Conservation (phyloP, 257 asterid genomes). For the Solanum sparsipilum region DNA sequence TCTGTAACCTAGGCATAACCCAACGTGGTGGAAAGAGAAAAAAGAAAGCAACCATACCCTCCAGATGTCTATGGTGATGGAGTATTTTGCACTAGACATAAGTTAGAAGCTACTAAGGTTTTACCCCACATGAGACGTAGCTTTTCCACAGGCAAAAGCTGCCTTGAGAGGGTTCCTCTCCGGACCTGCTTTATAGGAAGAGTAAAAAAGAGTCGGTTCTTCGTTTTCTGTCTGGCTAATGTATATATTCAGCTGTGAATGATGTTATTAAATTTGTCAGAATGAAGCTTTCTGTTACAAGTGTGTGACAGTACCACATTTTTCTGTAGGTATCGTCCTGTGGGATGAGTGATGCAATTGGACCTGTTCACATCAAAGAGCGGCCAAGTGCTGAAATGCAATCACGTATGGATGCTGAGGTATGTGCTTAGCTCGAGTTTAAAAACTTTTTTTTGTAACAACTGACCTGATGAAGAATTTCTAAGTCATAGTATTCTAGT, state of each 20-base stretch:
- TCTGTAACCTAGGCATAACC: background rate
- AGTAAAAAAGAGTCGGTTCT: background rate
- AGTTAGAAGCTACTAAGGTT: background rate
- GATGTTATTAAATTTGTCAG: background rate
- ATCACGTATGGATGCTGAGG: conserved; percentile 92
- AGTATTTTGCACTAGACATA: background rate
- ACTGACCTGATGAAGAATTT: background rate
- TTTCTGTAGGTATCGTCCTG: conserved; percentile 55
- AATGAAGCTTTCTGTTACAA: background rate
- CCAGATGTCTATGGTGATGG: background rate
- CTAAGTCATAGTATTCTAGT: background rate
- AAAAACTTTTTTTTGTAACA: background rate
- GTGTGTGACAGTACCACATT: background rate
- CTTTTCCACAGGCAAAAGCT: background rate
- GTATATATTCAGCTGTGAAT: background rate
- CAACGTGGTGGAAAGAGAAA: background rate
- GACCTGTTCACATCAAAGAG: conserved; percentile 88
- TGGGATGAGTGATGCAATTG: conserved; percentile 95
- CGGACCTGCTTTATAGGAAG: background rate
- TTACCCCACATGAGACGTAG: background rate
- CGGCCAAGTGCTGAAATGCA: conserved; percentile 95
- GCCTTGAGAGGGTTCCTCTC: background rate
- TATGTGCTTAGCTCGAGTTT: conserved; percentile 14
- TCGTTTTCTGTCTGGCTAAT: background rate
- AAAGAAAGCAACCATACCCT: background rate